A percentile compares a stretch with the other conserved stretches of the same genome.
Evolutionary conservation across 1,284 basidiomycete genomes (phyloP).

Genomic region (Fomitopsis betulina): DNA sequence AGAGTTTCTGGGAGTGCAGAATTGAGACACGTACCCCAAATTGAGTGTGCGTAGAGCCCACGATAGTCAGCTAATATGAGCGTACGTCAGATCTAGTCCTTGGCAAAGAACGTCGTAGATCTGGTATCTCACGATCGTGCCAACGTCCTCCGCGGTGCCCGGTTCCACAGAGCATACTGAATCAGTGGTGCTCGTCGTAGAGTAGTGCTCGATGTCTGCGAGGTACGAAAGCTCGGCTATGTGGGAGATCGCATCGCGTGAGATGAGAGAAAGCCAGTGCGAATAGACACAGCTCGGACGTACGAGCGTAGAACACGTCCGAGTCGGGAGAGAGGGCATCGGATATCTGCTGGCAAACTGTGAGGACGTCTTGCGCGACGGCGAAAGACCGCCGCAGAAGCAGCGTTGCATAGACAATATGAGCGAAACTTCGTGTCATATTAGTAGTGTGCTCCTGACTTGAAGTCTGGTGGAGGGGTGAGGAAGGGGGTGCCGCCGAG

Average conservation of each 20-base stretch:
- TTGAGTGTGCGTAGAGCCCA: constrained; percentile 33
- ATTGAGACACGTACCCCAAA: constrained; percentile 31
- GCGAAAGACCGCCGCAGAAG: background rate
- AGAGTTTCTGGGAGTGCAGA: background rate
- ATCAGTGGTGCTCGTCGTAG: constrained; percentile 20
- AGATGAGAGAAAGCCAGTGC: constrained; percentile 6
- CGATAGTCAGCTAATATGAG: constrained; percentile 35
- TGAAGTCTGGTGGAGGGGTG: no score
- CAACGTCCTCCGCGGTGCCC: constrained; percentile 24
- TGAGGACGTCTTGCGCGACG: constrained; percentile 12
- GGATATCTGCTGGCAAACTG: background rate
- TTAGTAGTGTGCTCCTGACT: background rate
- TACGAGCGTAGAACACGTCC: constrained; percentile 2
- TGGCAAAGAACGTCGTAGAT: constrained; percentile 18
- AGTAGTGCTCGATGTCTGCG: constrained; percentile 27
- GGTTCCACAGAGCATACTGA: constrained; percentile 22
- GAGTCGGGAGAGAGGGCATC: constrained; percentile 4
- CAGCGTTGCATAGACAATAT: background rate
- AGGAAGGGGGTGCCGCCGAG: background rate
- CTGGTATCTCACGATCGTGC: constrained; percentile 17
- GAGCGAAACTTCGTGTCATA: background rate
- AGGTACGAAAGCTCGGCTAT: constrained; percentile 15
- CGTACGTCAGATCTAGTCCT: background rate
- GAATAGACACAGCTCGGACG: constrained; percentile 17
- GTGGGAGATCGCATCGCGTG: constrained; percentile 18